Percentiles rank a stretch among this genome's conserved stretches.
Evolutionary conservation across 192 early-diverging fungal genomes (phyloP).

Genomic region (Jimgerdemannia lactiflua): DNA sequence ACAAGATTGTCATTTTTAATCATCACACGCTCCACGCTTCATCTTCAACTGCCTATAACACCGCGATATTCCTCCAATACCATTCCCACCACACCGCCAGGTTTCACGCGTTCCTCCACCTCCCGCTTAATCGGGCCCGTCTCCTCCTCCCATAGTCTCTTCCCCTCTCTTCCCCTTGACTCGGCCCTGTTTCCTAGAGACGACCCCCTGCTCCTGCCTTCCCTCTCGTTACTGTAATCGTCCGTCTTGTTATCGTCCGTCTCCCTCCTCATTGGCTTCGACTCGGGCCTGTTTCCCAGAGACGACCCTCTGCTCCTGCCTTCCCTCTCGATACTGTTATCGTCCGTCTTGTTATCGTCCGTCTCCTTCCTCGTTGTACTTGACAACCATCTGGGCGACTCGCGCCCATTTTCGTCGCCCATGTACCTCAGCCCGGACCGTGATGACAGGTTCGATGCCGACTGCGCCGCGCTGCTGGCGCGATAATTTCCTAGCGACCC

Average conservation of each 20-base stretch:
- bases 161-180: constrained; percentile 3
- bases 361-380: neutral
- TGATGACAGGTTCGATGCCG: neutral
- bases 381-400: neutral
- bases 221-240: neutral
- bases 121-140: constrained; percentile 2
- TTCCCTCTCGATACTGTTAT: neutral
- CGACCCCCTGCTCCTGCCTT: neutral
- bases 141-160: constrained; percentile 1
- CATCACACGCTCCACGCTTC: no score
- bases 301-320: neutral
- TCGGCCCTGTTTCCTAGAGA: neutral
- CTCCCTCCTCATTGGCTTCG: neutral
- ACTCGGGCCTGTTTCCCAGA: neutral
- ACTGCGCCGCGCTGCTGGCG: neutral
- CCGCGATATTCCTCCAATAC: neutral
- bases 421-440: neutral
- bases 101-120: neutral
- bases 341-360: neutral
- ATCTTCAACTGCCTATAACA: no score
- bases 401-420: neutral
- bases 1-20: no score
- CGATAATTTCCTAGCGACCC: neutral
- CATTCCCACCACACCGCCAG: neutral
- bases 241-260: neutral